Conservation (phyloP, 106 monocot genomes). For the Iris macrosiphon region DNA sequence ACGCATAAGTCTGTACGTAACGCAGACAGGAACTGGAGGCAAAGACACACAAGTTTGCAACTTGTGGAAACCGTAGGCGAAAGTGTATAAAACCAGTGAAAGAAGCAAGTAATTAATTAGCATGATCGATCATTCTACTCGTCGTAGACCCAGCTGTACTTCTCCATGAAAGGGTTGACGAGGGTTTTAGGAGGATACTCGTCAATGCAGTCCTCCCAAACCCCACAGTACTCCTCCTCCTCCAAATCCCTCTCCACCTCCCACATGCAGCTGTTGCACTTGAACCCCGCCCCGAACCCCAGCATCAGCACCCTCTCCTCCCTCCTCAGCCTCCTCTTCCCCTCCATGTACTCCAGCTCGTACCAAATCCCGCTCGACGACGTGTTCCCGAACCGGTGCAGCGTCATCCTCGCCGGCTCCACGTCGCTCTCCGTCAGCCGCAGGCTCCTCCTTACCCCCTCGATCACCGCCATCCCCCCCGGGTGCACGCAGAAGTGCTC, state of each 20-base stretch:
- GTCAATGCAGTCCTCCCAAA: slow-evolving; percentile 54
- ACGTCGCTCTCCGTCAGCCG: slow-evolving; percentile 42
- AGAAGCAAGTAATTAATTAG: not conserved
- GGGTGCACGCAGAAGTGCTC: slow-evolving; percentile 50
- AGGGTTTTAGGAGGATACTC: slow-evolving; percentile 36
- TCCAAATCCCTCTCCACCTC: slow-evolving; percentile 45
- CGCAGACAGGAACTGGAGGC: too few relatives aligned
- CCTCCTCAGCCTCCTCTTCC: slow-evolving; percentile 42
- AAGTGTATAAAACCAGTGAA: too few relatives aligned
- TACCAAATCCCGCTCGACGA: slow-evolving; percentile 67
- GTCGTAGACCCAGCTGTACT: slow-evolving; percentile 51
- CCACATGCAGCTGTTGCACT: slow-evolving; percentile 74
- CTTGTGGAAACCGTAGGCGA: too few relatives aligned
- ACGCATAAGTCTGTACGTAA: too few relatives aligned
- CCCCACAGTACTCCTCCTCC: slow-evolving; percentile 41
- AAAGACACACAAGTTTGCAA: too few relatives aligned
- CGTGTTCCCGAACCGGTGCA: slow-evolving; percentile 82
- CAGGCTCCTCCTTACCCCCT: slow-evolving; percentile 44
- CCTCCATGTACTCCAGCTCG: slow-evolving; percentile 68
- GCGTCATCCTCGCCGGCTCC: slow-evolving; percentile 82
- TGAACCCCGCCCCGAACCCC: slow-evolving; percentile 66
- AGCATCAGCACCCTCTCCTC: slow-evolving; percentile 57
- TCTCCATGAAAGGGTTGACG: slow-evolving; percentile 48
- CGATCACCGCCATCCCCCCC: slow-evolving; percentile 62
- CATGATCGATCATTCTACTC: not conserved